Conservation (phyloP, 345 rosid species). For the Geranium rotundifolium region DNA sequence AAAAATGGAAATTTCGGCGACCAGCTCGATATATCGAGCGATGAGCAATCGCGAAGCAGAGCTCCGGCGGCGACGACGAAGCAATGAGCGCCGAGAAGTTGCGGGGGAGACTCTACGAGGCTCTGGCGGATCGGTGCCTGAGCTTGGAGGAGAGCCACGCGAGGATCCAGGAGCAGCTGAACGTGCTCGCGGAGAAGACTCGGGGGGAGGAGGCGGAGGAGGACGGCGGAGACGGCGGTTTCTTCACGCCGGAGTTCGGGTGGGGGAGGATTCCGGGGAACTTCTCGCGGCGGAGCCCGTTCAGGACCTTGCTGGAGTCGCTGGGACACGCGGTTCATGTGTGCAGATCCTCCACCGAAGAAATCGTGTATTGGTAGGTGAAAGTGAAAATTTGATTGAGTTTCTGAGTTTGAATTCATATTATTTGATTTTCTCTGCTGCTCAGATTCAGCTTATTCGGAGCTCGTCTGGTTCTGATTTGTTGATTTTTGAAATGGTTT, state of each 20-base stretch:
- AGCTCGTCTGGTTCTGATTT: too few species aligned
- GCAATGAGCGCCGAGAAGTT: constrained; percentile 32
- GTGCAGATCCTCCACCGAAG: constrained; percentile 37
- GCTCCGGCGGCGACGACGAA: constrained; percentile 16
- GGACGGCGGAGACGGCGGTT: constrained; percentile 8
- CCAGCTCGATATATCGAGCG: constrained; percentile 12
- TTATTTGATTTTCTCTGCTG: neutral
- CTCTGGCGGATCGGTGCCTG: constrained; percentile 51
- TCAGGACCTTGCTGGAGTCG: constrained; percentile 55
- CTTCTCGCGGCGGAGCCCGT: constrained; percentile 37
- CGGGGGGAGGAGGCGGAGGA: constrained; percentile 18
- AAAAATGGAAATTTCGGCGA: neutral
- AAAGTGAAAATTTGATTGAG: neutral
- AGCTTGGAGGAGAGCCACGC: constrained; percentile 51
- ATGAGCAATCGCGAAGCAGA: constrained; percentile 10
- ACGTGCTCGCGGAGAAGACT: constrained; percentile 19
- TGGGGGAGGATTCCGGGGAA: constrained; percentile 28
- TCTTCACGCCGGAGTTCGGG: constrained; percentile 18
- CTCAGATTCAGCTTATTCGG: neutral
- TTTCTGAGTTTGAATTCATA: neutral
- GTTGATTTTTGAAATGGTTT: neutral
- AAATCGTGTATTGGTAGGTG: constrained; percentile 53
- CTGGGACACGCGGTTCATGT: constrained; percentile 74
- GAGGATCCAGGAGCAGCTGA: constrained; percentile 38
- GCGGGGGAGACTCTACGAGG: constrained; percentile 23